Conservation (phyloP, 1,139 yeast genomes). For the Yamadazyma buinensis region DNA sequence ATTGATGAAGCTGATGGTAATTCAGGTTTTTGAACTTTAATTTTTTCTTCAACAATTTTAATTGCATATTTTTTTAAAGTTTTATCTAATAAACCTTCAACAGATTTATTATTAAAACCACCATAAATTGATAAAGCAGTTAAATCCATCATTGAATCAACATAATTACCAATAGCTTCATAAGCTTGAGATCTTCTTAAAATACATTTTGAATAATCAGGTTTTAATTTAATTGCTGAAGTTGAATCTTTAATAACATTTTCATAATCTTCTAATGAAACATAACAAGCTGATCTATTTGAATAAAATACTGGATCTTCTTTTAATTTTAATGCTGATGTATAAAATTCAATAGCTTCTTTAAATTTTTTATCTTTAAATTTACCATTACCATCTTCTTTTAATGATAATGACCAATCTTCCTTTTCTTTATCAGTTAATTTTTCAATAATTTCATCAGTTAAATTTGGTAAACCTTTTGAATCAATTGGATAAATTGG, state of each 20-base stretch:
- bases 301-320: constrained; percentile 87
- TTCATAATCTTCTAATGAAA: constrained; percentile 72
- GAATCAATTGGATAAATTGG: constrained; percentile 44
- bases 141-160: constrained; percentile 88
- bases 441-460: constrained; percentile 41
- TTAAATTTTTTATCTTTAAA: constrained; percentile 70
- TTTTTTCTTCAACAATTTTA: constrained; percentile 59
- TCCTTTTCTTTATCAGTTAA: constrained; percentile 57
- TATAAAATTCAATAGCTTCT: constrained; percentile 72
- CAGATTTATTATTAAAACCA: constrained; percentile 72
- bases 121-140: constrained; percentile 79
- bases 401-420: constrained; percentile 70
- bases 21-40: constrained; percentile 46
- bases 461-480: constrained; percentile 55
- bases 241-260: constrained; percentile 87
- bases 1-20: constrained; percentile 86
- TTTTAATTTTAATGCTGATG: constrained; percentile 71
- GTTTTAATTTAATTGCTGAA: constrained; percentile 78
- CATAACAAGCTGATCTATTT: constrained; percentile 93
- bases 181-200: constrained; percentile 78
- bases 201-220: constrained; percentile 86
- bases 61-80: constrained; percentile 75
- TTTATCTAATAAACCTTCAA: constrained; percentile 83
- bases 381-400: constrained; percentile 83
- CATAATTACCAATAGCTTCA: constrained; percentile 72